These are phyloP conservation scores for Haplographium delicatum DNA, from an alignment of 495 filamentous ascomycete species.

Conservation along the genomic window DNA sequence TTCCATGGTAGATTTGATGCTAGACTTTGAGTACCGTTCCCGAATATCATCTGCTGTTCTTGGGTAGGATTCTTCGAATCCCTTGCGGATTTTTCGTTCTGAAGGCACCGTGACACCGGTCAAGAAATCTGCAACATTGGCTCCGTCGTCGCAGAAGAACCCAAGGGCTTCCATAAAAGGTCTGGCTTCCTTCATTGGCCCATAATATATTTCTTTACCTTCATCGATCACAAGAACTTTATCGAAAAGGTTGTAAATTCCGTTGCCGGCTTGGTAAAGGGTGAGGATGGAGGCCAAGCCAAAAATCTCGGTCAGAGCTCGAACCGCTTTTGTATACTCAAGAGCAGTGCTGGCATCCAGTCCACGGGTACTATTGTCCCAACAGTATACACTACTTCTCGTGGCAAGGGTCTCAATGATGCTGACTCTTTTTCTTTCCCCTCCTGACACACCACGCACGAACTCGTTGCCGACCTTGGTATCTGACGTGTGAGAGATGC, in stretches of 20 bases:
- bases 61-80: conserved; percentile 58
- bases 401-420: conserved; percentile 70
- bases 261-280: conserved; percentile 68
- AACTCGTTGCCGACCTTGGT: conserved; percentile 79
- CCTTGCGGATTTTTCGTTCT: conserved; percentile 57
- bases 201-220: conserved; percentile 61
- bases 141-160: conserved; percentile 57
- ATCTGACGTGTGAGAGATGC: conserved; percentile 75
- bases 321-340: conserved; percentile 49
- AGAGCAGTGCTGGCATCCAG: conserved; percentile 80
- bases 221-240: conserved; percentile 60
- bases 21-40: conserved; percentile 34
- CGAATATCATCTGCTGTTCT: conserved; percentile 64
- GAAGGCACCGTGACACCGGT: conserved; percentile 61
- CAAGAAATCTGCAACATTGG: conserved; percentile 66
- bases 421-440: conserved; percentile 75
- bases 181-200: conserved; percentile 55
- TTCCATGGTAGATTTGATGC: conserved; percentile 20
- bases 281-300: conserved; percentile 44
- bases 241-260: conserved; percentile 61
- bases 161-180: conserved; percentile 67
- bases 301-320: conserved; percentile 42
- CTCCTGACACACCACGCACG: conserved; percentile 79
- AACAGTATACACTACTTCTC: conserved; percentile 60
- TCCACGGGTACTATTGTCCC: conserved; percentile 83